Base-by-base conservation (phyloP, 163 green algal genomes). In the Chloromonas sp. region DNA sequence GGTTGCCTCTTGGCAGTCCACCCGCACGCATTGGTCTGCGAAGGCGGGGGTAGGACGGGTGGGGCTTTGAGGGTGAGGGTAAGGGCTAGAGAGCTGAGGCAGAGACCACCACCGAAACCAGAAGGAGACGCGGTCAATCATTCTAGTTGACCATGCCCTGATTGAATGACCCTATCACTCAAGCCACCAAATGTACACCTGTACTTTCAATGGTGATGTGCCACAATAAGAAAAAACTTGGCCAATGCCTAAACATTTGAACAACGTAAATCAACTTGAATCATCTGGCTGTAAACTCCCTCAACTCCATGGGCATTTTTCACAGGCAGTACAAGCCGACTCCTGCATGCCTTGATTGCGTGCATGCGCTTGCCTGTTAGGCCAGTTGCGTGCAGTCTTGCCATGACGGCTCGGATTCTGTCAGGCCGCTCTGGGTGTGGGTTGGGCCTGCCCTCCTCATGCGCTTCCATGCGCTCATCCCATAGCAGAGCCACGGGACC, bases 391-490 rank as follows among this genome's bases (percentile, higher is more conserved):
- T 88, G 74, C 58, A 98, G 87, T 2, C 93, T 87, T 0, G 89
- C 89, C 87, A 96, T 93, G 13, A 96, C 90, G n/a, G 93, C 93
- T 15, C 89, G 88, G 57, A 96, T 84, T 0, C 95, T 89, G 89
- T 96, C 94, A 60, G 95, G 93, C 0, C 93, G 87, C 87, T 98
- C 95, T 1, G 94, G 94, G 87, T 98, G 95, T 59, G 90, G 84
- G 58, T 78, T 71, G 0, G 66, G 59, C 2, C 59, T 36, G 36
- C 82, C 87, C 82, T 94, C 83, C 76, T 90, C 84, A 59, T 96
- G 93, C 87, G 91, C 83, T 85, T 89, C 82, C 92, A 96, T 94
- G 71, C 90, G 87, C 83, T 95, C 92, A 78, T 96, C 92, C 62
- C 85, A 95, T 8, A 87, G 83, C 70, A 96, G 83, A 1, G 84